These are phyloP conservation scores for Neoboletus subvelutipes DNA, from an alignment of 768 basidiomycete species.

Conservation along the genomic window DNA sequence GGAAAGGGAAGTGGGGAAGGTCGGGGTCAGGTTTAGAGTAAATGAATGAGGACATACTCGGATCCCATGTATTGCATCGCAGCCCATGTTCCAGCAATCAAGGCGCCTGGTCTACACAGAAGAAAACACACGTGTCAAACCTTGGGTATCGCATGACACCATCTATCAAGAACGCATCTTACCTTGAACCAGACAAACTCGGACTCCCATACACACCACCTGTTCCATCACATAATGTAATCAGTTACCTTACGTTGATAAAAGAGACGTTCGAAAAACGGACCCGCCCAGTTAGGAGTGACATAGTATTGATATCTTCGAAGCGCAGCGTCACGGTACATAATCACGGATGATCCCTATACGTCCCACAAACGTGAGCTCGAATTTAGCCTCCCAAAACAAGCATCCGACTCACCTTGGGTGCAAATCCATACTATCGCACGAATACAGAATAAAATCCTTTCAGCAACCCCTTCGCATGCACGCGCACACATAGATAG, in stretches of 20 bases:
- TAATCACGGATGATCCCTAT: conserved; percentile 89
- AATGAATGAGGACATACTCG: conserved; percentile 48
- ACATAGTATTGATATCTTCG: conserved; percentile 86
- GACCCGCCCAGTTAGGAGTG: conserved; percentile 75
- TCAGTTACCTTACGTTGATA: neutral
- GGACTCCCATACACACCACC: conserved; percentile 93
- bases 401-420: conserved; percentile 56
- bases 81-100: conserved; percentile 96
- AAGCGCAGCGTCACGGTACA: conserved; percentile 82
- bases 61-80: conserved; percentile 93
- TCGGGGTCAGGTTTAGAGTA: neutral
- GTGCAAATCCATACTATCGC: conserved; percentile 85
- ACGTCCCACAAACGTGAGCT: neutral
- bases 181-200: conserved; percentile 88
- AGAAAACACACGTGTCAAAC: neutral
- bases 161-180: conserved; percentile 16
- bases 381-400: neutral
- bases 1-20: too few species aligned
- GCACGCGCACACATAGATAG: neutral
- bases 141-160: neutral
- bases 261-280: conserved; percentile 12
- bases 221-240: conserved; percentile 13
- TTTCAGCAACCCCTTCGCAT: neutral
- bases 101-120: conserved; percentile 69
- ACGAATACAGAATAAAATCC: neutral